Evolutionary conservation across 2,329 filamentous ascomycete species (phyloP).

Genomic region (Paecilomyces fulvus): DNA sequence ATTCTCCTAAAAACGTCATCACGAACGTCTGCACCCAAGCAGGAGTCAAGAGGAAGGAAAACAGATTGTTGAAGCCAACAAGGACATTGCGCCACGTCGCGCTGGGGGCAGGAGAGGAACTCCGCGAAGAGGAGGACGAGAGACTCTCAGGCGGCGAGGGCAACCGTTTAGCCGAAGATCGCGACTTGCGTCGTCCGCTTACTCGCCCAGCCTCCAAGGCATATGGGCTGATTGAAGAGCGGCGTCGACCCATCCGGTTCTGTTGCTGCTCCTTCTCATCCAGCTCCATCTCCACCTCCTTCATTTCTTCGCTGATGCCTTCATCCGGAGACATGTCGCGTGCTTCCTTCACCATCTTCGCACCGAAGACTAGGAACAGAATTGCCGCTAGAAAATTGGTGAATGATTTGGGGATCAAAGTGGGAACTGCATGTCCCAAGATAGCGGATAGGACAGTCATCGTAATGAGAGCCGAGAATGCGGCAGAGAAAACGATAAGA

Average conservation of each 20-base stretch:
- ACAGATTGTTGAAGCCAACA: constrained; percentile 74
- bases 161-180: constrained; percentile 62
- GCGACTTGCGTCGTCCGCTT: constrained; percentile 52
- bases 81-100: constrained; percentile 38
- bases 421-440: constrained; percentile 83
- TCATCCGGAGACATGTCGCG: constrained; percentile 82
- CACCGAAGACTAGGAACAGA: constrained; percentile 84
- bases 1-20: constrained; percentile 98
- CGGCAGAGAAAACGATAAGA: constrained; percentile 85
- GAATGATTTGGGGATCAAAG: constrained; percentile 79
- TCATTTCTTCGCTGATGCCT: constrained; percentile 93
- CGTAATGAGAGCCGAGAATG: constrained; percentile 79
- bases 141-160: constrained; percentile 73
- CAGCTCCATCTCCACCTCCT: constrained; percentile 88
- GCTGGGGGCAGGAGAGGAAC: constrained; percentile 43
- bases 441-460: constrained; percentile 96
- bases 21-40: constrained; percentile 98
- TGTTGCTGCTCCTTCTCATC: constrained; percentile 83
- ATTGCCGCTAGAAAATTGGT: constrained; percentile 79
- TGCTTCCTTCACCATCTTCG: constrained; percentile 75
- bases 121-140: constrained; percentile 63
- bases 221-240: constrained; percentile 65
- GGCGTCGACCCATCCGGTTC: constrained; percentile 55
- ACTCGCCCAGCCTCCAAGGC: constrained; percentile 71
- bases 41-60: constrained; percentile 80